These are phyloP conservation scores for Termitomyces sp. DNA, from an alignment of 768 basidiomycete genomes.

Conservation along the genomic window DNA sequence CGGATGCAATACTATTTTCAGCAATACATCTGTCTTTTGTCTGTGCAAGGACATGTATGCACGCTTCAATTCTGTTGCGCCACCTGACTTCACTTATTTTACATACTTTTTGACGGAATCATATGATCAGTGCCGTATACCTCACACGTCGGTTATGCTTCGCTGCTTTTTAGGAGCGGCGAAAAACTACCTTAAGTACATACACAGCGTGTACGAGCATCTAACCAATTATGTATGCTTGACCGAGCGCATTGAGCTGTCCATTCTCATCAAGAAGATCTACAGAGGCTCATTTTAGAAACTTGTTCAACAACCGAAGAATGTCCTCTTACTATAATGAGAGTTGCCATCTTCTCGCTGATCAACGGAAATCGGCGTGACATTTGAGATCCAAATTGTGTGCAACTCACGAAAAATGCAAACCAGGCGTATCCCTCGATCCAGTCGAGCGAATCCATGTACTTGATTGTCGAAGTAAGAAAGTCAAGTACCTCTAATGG, in stretches of 20 bases:
- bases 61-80: background rate
- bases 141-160: background rate
- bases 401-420: constrained; percentile 21
- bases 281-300: background rate
- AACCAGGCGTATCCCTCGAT: constrained; percentile 48
- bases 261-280: constrained; percentile 17
- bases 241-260: constrained; percentile 15
- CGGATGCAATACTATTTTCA: background rate
- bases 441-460: constrained; percentile 36
- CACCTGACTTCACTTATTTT: background rate
- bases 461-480: constrained; percentile 33
- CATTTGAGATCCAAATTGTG: background rate
- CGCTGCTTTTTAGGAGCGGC: too few relatives aligned
- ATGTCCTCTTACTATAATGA: constrained; percentile 15
- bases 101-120: background rate
- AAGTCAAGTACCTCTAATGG: constrained; percentile 17
- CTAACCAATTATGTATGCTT: constrained; percentile 11
- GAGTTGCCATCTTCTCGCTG: constrained; percentile 17
- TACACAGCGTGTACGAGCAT: background rate
- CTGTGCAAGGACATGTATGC: background rate
- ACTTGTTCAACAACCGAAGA: background rate
- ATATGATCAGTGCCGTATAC: background rate
- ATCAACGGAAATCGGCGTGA: background rate
- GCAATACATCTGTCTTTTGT: background rate
- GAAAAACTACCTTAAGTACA: background rate